Percentiles rank a stretch among this genome's conserved stretches.
Conservation (phyloP, 2,329 filamentous ascomycete genomes). For the Sporothrix euskadiensis region DNA sequence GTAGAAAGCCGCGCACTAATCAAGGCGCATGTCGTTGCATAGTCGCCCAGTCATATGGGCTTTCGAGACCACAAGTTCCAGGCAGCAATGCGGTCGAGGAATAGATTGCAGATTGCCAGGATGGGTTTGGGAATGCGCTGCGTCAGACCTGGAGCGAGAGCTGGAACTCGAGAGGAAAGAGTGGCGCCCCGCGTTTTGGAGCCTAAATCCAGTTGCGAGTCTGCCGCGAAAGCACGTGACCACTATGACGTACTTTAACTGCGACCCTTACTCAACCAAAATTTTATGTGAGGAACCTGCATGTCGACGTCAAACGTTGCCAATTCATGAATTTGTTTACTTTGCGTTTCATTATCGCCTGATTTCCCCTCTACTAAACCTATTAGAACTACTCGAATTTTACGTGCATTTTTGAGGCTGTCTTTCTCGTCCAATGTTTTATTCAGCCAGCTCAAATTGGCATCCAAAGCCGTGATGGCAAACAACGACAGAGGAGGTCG, state of each 20-base stretch:
- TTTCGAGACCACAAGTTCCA: neutral
- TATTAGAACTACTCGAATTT: neutral
- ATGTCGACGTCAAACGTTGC: neutral
- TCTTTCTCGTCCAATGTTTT: neutral
- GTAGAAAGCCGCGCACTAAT: neutral
- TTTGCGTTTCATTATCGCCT: neutral
- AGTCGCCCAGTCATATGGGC: neutral
- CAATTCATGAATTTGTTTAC: neutral
- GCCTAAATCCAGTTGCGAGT: slow-evolving; percentile 25
- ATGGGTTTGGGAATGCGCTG: neutral
- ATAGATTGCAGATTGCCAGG: neutral
- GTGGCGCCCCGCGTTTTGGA: slow-evolving; percentile 19
- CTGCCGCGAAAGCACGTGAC: slow-evolving; percentile 34
- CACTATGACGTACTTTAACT: neutral
- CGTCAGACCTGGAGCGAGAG: neutral
- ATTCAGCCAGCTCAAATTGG: neutral
- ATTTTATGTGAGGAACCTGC: neutral
- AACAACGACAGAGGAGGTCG: neutral
- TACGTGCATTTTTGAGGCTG: neutral
- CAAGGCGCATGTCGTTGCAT: neutral
- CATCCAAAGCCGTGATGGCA: neutral
- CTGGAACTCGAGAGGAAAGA: neutral
- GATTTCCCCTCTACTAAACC: neutral
- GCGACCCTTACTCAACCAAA: neutral
- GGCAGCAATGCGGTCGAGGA: slow-evolving; percentile 1